Percentiles rank a stretch among this genome's conserved stretches.
Conservation (phyloP, 768 basidiomycete genomes). For the Clitopilus hobsonii region DNA sequence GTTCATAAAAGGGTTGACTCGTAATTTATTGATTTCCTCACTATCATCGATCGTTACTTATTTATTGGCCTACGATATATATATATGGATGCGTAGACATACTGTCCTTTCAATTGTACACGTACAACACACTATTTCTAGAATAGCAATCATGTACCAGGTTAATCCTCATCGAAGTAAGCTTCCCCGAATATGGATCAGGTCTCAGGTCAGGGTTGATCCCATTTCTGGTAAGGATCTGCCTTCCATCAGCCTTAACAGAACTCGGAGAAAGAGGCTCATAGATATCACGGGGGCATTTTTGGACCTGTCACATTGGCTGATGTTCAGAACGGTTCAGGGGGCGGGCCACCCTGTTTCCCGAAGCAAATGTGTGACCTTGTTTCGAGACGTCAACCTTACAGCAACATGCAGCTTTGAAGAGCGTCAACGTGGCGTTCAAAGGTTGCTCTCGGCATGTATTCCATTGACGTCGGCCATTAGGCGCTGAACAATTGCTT, state of each 20-base stretch:
- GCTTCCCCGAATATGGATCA: not conserved
- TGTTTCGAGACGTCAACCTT: not conserved
- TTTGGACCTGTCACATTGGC: not conserved
- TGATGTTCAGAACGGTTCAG: not conserved
- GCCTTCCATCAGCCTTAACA: not conserved
- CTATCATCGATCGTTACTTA: not conserved
- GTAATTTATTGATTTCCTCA: not conserved
- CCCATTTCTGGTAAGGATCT: not conserved
- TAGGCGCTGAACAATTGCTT: too few species aligned
- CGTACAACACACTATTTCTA: not conserved
- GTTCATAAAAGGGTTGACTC: not conserved
- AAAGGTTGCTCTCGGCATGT: not conserved
- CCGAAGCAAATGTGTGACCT: not conserved
- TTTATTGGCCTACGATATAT: not conserved
- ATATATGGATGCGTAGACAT: not conserved
- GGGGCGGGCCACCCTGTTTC: not conserved
- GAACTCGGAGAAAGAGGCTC: not conserved
- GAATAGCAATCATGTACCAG: not conserved
- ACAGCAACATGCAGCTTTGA: too few species aligned
- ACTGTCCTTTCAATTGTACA: not conserved
- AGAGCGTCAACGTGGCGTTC: not conserved
- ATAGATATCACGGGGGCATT: not conserved
- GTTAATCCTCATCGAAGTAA: not conserved
- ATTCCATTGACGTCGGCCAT: not conserved
- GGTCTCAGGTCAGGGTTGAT: not conserved